phyloP scores from a whole-genome alignment of 2,329 filamentous ascomycete species.

The Neonectria punicea region DNA sequence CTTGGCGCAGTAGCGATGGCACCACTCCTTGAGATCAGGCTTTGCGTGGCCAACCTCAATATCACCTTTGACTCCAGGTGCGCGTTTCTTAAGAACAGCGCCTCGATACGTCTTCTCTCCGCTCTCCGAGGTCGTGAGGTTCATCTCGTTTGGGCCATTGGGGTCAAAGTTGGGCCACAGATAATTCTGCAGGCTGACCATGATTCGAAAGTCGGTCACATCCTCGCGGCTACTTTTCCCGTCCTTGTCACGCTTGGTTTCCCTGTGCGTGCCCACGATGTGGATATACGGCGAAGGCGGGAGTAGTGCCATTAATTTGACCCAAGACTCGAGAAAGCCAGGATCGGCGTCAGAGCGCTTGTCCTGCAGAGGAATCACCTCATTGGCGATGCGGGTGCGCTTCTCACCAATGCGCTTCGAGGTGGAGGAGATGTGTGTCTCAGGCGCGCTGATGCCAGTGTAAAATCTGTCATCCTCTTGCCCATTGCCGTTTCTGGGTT shows the following conservation, averaged over 20 bases:
- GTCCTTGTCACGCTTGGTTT: slow-evolving; percentile 29
- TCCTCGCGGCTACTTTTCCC: slow-evolving; percentile 28
- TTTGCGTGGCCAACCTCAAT: slow-evolving; percentile 35
- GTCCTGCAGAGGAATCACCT: slow-evolving; percentile 28
- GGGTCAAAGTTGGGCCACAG: slow-evolving; percentile 34
- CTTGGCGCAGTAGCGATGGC: slow-evolving; percentile 35
- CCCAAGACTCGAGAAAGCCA: slow-evolving; percentile 23
- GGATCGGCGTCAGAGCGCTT: slow-evolving; percentile 31
- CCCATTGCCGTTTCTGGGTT: not conserved
- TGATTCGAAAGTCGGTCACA: slow-evolving; percentile 33
- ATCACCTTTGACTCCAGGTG: slow-evolving; percentile 28
- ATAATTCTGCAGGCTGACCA: slow-evolving; percentile 37
- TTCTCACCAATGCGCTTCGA: slow-evolving; percentile 29
- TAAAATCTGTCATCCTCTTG: not conserved
- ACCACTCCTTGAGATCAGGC: slow-evolving; percentile 34
- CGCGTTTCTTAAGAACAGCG: slow-evolving; percentile 29
- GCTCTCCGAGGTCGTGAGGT: slow-evolving; percentile 27
- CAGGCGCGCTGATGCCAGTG: slow-evolving; percentile 14
- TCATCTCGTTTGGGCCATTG: not conserved
- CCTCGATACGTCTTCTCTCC: slow-evolving; percentile 37
- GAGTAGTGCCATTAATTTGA: slow-evolving; percentile 21
- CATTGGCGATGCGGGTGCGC: slow-evolving; percentile 30
- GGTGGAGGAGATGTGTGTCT: slow-evolving; percentile 19
- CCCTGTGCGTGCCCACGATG: slow-evolving; percentile 28
- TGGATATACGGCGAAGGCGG: slow-evolving; percentile 37